Conservation (phyloP, 2,329 filamentous ascomycete genomes). For the Fonsecaea monophora region DNA sequence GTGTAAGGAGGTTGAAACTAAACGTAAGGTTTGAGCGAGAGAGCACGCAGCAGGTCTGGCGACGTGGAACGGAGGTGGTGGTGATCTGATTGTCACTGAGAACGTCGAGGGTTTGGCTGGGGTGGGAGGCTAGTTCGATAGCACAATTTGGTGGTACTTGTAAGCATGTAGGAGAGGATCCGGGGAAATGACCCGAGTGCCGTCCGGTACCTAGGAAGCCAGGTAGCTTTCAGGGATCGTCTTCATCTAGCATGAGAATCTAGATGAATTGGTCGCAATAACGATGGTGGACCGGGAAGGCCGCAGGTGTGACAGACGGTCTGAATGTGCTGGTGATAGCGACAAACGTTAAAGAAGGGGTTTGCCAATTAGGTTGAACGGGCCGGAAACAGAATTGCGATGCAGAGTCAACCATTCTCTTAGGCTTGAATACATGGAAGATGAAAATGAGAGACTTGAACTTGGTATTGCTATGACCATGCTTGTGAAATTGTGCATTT, state of each 20-base stretch:
- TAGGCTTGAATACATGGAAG: not conserved
- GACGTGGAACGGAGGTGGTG: not conserved
- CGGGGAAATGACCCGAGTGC: not conserved
- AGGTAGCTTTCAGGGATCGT: not conserved
- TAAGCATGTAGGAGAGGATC: not conserved
- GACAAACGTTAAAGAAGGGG: not conserved
- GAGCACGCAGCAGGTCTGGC: not conserved
- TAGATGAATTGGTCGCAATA: not conserved
- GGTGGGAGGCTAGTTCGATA: slow-evolving; percentile 5
- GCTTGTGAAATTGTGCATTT: not conserved
- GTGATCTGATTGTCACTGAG: not conserved
- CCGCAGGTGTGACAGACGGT: not conserved
- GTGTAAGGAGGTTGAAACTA: not conserved
- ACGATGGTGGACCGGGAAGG: not conserved
- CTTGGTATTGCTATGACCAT: not conserved
- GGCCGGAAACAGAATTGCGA: not conserved
- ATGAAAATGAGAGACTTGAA: not conserved
- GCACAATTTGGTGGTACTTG: not conserved
- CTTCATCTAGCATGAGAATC: not conserved
- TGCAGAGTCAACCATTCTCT: not conserved
- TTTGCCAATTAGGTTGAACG: not conserved
- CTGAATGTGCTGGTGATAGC: not conserved
- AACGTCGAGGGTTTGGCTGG: slow-evolving; percentile 2
- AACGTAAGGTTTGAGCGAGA: not conserved
- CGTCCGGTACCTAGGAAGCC: too few species aligned